A percentile compares a stretch with the other conserved stretches of the same genome.
These are phyloP conservation scores for Venturia oleaginea DNA, from an alignment of 2,329 filamentous ascomycete genomes.

Conservation along the genomic window DNA sequence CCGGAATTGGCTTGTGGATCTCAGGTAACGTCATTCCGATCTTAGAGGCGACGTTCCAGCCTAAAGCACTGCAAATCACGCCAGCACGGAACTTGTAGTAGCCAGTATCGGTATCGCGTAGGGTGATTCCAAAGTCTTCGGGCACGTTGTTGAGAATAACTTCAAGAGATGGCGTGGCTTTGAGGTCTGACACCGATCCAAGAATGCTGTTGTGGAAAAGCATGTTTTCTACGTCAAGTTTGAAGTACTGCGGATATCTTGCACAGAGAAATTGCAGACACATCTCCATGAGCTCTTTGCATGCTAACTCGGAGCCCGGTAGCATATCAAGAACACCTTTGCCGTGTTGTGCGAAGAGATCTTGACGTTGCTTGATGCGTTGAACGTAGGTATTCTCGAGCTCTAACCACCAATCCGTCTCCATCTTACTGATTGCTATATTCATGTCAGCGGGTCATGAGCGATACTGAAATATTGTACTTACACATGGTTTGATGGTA, in stretches of 20 bases:
- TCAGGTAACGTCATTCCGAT: conserved; percentile 59
- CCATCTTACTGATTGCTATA: conserved; percentile 54
- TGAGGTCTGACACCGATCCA: conserved; percentile 51
- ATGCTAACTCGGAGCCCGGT: conserved; percentile 68
- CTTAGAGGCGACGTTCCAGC: conserved; percentile 70
- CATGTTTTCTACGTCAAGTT: conserved; percentile 43
- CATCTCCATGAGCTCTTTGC: conserved; percentile 86
- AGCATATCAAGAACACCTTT: conserved; percentile 56
- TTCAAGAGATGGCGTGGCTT: conserved; percentile 53
- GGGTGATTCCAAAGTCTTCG: conserved; percentile 72
- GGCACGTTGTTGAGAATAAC: conserved; percentile 70
- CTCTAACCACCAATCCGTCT: conserved; percentile 84
- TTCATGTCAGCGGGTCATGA: neutral
- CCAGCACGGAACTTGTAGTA: conserved; percentile 68
- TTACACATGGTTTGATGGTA: conserved; percentile 91
- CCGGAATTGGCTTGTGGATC: conserved; percentile 67
- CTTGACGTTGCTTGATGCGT: conserved; percentile 59
- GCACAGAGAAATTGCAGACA: conserved; percentile 67
- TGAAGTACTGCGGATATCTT: conserved; percentile 69
- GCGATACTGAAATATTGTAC: conserved; percentile 24
- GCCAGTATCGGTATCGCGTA: conserved; percentile 62
- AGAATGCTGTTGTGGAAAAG: conserved; percentile 63
- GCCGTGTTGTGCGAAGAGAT: conserved; percentile 55
- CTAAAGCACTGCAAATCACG: conserved; percentile 67
- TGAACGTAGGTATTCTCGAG: conserved; percentile 63